Conservation (phyloP, 202 grass and related monocot genomes). For the Hordeum pubiflorum region DNA sequence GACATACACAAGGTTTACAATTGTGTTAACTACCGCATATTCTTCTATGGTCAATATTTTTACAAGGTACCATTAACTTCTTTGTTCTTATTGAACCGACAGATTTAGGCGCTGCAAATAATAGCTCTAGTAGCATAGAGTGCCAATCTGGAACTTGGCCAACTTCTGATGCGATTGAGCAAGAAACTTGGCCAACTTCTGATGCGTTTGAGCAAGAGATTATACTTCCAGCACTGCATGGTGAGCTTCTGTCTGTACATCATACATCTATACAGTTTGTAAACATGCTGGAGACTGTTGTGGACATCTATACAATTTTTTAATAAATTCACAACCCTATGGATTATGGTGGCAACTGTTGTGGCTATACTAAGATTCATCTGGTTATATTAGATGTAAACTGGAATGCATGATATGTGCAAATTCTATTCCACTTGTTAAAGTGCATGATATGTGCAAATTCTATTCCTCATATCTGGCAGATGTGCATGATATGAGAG, state of each 20-base stretch:
- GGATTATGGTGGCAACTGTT: not conserved
- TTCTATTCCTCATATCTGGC: too few species aligned
- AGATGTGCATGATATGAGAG: too few species aligned
- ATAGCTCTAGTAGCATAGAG: constrained; percentile 46
- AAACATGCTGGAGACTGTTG: not conserved
- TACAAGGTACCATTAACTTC: not conserved
- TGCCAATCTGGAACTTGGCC: constrained; percentile 44
- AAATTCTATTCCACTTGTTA: not conserved
- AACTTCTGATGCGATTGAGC: constrained; percentile 39
- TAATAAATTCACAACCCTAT: not conserved
- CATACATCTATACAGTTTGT: not conserved
- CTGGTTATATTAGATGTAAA: not conserved
- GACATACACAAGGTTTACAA: constrained; percentile 34
- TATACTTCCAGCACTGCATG: constrained; percentile 30
- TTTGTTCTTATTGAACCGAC: not conserved
- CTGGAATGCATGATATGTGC: not conserved
- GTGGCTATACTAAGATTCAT: not conserved
- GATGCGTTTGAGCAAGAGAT: constrained; percentile 46
- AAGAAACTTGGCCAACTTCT: constrained; percentile 38
- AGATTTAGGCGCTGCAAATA: constrained; percentile 34
- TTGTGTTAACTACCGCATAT: constrained; percentile 13
- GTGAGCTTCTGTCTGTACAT: constrained; percentile 29
- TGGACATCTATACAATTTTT: not conserved
- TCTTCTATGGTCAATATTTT: not conserved
- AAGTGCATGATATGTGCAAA: too few species aligned